Conservation (phyloP, 2,329 filamentous ascomycete species). For the Botryosphaeria dothidea region DNA sequence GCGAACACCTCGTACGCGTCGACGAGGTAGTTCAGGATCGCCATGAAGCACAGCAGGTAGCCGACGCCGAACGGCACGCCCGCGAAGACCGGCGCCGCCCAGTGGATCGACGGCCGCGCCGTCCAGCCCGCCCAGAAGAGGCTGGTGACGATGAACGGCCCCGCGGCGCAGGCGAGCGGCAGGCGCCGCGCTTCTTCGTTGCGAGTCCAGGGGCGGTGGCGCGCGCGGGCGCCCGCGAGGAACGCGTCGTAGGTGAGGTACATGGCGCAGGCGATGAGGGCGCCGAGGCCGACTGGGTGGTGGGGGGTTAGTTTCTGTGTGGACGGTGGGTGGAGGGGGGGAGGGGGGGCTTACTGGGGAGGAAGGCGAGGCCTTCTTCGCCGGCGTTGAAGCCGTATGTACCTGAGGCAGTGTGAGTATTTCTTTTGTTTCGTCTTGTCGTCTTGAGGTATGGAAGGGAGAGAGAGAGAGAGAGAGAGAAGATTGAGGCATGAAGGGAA, state of each 20-base stretch:
- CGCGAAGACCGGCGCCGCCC: constrained; percentile 45
- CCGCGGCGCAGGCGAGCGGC: constrained; percentile 70
- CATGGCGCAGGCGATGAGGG: constrained; percentile 58
- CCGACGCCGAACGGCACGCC: constrained; percentile 48
- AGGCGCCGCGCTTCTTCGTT: constrained; percentile 69
- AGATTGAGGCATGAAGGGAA: too few species aligned
- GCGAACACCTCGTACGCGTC: constrained; percentile 73
- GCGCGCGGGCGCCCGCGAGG: constrained; percentile 53
- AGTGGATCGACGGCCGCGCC: constrained; percentile 38
- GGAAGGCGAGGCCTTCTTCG: constrained; percentile 66
- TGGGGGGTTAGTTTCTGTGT: neutral
- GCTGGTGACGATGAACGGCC: constrained; percentile 55
- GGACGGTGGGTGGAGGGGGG: constrained; percentile 21
- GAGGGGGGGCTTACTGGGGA: constrained; percentile 48
- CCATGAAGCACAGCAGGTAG: constrained; percentile 53
- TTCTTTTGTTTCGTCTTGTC: neutral
- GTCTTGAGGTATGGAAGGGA: constrained; percentile 22
- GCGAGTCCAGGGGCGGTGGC: constrained; percentile 57
- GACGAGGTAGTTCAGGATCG: constrained; percentile 61
- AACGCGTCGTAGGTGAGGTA: constrained; percentile 67
- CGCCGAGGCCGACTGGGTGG: constrained; percentile 58
- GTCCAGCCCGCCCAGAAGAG: constrained; percentile 49
- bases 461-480: neutral
- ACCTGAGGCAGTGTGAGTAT: constrained; percentile 24
- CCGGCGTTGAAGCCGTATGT: constrained; percentile 67